phyloP scores from a whole-genome alignment of 441 rosid species.

The Euphorbia schlechtendalii region DNA sequence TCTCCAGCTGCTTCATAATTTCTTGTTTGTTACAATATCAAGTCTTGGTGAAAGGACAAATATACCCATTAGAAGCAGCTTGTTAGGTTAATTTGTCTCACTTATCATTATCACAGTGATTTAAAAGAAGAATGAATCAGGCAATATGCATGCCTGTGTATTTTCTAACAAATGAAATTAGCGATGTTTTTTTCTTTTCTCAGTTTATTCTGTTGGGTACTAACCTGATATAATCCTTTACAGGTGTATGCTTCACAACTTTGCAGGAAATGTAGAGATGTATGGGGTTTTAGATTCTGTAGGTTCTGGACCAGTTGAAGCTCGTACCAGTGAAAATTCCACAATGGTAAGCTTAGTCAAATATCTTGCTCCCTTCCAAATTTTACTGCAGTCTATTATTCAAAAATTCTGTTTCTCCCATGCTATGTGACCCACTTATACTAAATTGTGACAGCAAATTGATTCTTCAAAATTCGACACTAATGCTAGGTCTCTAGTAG shows the following conservation, averaged over 20 bases:
- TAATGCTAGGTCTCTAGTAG: background rate
- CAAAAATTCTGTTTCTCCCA: background rate
- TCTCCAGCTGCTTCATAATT: background rate
- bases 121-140: background rate
- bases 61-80: background rate
- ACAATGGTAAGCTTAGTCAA: conserved; percentile 42
- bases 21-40: background rate
- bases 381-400: background rate
- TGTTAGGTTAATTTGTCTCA: background rate
- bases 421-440: background rate
- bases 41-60: background rate
- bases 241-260: conserved; percentile 82
- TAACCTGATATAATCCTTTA: conserved; percentile 15
- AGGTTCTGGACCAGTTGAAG: conserved; percentile 62
- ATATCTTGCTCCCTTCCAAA: background rate
- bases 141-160: background rate
- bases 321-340: conserved; percentile 48
- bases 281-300: conserved; percentile 57
- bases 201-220: background rate
- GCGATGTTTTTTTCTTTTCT: background rate
- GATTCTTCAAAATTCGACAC: background rate
- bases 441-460: background rate
- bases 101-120: background rate
- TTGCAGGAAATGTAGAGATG: conserved; percentile 72
- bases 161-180: background rate